Conservation (phyloP, 2,329 filamentous ascomycete genomes). For the Penicillium verrucosum region DNA sequence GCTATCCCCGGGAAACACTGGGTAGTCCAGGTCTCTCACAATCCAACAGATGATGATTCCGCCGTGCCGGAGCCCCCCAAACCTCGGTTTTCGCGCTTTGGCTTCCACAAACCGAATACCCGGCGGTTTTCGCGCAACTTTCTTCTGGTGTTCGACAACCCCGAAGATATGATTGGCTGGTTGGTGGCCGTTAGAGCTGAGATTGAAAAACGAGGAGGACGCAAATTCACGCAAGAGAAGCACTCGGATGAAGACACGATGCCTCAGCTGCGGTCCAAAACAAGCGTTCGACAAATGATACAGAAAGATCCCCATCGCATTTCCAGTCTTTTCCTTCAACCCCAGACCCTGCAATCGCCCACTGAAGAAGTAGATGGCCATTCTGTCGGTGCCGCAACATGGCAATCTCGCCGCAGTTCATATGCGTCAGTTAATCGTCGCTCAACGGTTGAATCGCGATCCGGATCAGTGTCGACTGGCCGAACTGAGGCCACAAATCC, state of each 20-base stretch:
- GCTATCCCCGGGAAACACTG: conserved; percentile 49
- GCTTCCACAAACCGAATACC: conserved; percentile 34
- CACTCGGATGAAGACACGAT: conserved; percentile 29
- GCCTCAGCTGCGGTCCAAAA: conserved; percentile 27
- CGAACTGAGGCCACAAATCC: conserved; percentile 23
- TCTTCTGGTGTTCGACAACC: conserved; percentile 44
- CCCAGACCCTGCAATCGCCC: conserved; percentile 22
- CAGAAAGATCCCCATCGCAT: conserved; percentile 36
- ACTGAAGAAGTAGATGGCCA: conserved; percentile 26
- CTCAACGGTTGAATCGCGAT: conserved; percentile 31
- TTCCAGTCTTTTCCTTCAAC: conserved; percentile 31
- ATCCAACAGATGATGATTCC: conserved; percentile 29
- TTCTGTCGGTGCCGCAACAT: conserved; percentile 18
- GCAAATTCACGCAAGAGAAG: conserved; percentile 42
- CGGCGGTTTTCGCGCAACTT: conserved; percentile 40
- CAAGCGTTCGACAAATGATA: conserved; percentile 33
- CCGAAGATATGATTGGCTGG: conserved; percentile 47
- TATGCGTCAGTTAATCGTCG: conserved; percentile 31
- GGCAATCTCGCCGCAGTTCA: conserved; percentile 30
- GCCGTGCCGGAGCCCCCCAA: conserved; percentile 30
- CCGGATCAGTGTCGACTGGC: conserved; percentile 28
- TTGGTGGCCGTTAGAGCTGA: conserved; percentile 44
- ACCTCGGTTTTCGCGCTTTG: conserved; percentile 40
- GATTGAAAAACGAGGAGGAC: conserved; percentile 47
- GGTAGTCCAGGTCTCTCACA: conserved; percentile 47